Conservation (phyloP, 768 basidiomycete genomes). For the Leccinum imitatum region DNA sequence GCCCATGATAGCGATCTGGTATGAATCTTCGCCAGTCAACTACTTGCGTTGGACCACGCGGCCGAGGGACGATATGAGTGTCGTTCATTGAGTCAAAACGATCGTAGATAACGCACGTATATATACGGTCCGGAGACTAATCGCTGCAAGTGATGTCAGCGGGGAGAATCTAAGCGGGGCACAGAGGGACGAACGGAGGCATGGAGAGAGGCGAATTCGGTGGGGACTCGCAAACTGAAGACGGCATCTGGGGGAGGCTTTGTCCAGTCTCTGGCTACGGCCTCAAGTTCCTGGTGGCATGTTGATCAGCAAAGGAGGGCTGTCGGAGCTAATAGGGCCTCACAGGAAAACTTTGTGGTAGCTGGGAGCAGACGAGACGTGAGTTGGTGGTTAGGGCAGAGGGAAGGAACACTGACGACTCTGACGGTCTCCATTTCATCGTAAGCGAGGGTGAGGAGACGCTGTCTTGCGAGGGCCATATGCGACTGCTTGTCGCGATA, state of each 20-base stretch:
- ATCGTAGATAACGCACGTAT: constrained; percentile 53
- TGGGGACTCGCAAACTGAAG: constrained; percentile 77
- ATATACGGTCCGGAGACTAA: constrained; percentile 81
- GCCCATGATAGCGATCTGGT: constrained; percentile 83
- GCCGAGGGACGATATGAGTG: constrained; percentile 14
- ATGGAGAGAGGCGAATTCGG: constrained; percentile 84
- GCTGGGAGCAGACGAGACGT: constrained; percentile 37
- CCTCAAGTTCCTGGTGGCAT: constrained; percentile 67
- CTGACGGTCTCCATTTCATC: constrained; percentile 86
- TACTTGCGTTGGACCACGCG: constrained; percentile 34
- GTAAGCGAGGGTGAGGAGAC: constrained; percentile 78
- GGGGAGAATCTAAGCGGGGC: constrained; percentile 12
- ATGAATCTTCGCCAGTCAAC: constrained; percentile 85
- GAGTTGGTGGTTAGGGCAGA: background rate
- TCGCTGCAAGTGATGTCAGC: constrained; percentile 48
- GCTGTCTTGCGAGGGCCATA: constrained; percentile 71
- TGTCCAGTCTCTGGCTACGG: constrained; percentile 79
- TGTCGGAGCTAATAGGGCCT: constrained; percentile 21
- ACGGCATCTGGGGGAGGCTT: constrained; percentile 79
- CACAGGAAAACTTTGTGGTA: constrained; percentile 68
- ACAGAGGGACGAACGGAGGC: constrained; percentile 60
- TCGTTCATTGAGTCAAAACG: constrained; percentile 6
- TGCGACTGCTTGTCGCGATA: constrained; percentile 50
- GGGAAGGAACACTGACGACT: constrained; percentile 41
- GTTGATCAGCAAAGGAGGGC: constrained; percentile 1